A percentile compares a stretch with the other conserved stretches of the same genome.
Evolutionary conservation across 2,329 filamentous ascomycete species (phyloP).

Genomic region (Aspergillus ustus): DNA sequence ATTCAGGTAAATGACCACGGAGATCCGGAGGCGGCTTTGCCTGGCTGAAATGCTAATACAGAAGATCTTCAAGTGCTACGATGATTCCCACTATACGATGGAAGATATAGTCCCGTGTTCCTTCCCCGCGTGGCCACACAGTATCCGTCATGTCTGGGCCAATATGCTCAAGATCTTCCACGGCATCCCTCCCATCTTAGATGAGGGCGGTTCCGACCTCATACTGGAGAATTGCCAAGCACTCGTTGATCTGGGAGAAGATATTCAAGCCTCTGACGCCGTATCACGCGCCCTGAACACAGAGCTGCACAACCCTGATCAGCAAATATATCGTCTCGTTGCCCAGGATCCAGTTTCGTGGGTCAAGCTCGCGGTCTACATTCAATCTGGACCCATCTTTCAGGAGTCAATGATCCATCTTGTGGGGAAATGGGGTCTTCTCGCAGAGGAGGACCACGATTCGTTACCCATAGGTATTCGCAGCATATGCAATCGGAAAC

Average conservation of each 20-base stretch:
- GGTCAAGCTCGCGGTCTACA: conserved; percentile 51
- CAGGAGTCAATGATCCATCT: conserved; percentile 37
- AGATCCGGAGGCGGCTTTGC: background rate
- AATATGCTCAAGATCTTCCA: conserved; percentile 24
- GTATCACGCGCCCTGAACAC: conserved; percentile 54
- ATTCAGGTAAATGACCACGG: conserved; percentile 7
- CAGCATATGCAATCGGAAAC: conserved; percentile 31
- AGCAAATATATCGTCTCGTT: conserved; percentile 52
- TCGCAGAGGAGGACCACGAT: conserved; percentile 24
- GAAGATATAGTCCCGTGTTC: background rate
- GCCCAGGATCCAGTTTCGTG: conserved; percentile 49
- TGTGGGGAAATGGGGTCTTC: conserved; percentile 35
- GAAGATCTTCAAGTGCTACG: background rate
- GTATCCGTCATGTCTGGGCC: conserved; percentile 17
- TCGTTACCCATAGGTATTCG: conserved; percentile 26
- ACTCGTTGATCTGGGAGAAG: conserved; percentile 52
- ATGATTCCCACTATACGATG: background rate
- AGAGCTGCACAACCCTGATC: conserved; percentile 50
- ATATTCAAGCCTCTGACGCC: conserved; percentile 48
- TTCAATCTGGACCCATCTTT: conserved; percentile 49
- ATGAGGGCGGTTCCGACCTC: background rate
- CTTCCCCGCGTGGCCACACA: conserved; percentile 15
- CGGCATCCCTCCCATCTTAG: conserved; percentile 3
- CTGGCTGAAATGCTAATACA: background rate
- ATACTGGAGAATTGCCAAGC: conserved; percentile 24